Evolutionary conservation across 208 protist genomes (phyloP).

Genomic region (Trypanosoma platydactyli): DNA sequence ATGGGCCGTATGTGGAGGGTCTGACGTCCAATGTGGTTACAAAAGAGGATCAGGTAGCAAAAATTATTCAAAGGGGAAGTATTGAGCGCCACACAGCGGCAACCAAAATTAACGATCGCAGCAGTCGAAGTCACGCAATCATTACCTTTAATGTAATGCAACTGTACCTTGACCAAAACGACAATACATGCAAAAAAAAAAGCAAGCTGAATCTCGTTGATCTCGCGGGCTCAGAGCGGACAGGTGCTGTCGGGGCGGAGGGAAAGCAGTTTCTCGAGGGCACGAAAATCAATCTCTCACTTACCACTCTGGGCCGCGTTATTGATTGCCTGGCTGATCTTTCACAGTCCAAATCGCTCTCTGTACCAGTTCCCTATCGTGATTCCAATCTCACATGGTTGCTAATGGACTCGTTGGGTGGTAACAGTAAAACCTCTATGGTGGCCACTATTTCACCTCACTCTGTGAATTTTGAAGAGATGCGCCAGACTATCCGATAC

Average conservation of each 20-base stretch:
- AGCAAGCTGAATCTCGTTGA: slow-evolving; percentile 93
- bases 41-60: slow-evolving; percentile 62
- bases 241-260: slow-evolving; percentile 57
- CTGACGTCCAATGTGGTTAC: slow-evolving; percentile 48
- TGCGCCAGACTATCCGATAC: slow-evolving; percentile 92
- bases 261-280: slow-evolving; percentile 73
- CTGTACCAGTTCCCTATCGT: slow-evolving; percentile 83
- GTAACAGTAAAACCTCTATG: slow-evolving; percentile 94
- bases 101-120: slow-evolving; percentile 90
- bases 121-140: slow-evolving; percentile 88
- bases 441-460: slow-evolving; percentile 94
- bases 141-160: slow-evolving; percentile 73
- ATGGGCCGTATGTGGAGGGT: slow-evolving; percentile 77
- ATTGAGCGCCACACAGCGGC: slow-evolving; percentile 77
- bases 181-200: slow-evolving; percentile 45
- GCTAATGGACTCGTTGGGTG: slow-evolving; percentile 86
- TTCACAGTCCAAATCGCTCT: slow-evolving; percentile 53
- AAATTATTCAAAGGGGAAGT: slow-evolving; percentile 68
- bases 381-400: slow-evolving; percentile 90
- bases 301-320: slow-evolving; percentile 91
- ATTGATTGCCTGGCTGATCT: slow-evolving; percentile 83
- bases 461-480: slow-evolving; percentile 88
- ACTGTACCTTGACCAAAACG: slow-evolving; percentile 51
- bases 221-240: slow-evolving; percentile 92
- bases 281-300: slow-evolving; percentile 91